Conservation (phyloP, 805 yeast species). For the Starmerella vitae region DNA sequence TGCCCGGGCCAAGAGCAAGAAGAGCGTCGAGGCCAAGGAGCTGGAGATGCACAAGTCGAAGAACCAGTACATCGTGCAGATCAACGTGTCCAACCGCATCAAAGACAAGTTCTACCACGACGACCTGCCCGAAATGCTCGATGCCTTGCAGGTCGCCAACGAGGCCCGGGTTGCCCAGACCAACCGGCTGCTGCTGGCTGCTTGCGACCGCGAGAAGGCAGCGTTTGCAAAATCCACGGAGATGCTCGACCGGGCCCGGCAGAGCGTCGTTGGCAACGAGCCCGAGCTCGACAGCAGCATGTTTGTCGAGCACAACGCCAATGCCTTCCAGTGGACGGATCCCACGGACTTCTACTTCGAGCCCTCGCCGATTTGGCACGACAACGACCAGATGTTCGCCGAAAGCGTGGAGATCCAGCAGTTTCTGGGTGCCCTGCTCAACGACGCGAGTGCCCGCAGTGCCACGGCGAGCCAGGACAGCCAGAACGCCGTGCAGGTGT, state of each 20-base stretch:
- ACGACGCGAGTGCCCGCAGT: constrained; percentile 30
- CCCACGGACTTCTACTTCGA: constrained; percentile 74
- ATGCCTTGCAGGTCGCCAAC: constrained; percentile 67
- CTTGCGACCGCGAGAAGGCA: constrained; percentile 47
- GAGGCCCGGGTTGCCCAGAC: constrained; percentile 61
- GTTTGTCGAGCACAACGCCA: constrained; percentile 77
- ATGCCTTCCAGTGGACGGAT: constrained; percentile 51
- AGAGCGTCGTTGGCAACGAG: constrained; percentile 51
- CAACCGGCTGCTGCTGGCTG: constrained; percentile 52
- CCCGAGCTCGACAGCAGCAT: constrained; percentile 71
- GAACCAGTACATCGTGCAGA: constrained; percentile 65
- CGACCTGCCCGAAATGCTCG: constrained; percentile 82
- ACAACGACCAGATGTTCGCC: constrained; percentile 60
- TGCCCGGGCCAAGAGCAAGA: constrained; percentile 62
- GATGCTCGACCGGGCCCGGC: constrained; percentile 39
- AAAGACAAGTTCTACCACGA: constrained; percentile 89
- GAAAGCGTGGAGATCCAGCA: constrained; percentile 30
- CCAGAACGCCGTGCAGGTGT: constrained; percentile 23
- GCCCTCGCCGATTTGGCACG: constrained; percentile 94
- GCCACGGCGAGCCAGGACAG: constrained; percentile 16
- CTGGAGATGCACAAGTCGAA: constrained; percentile 78
- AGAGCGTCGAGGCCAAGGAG: constrained; percentile 49
- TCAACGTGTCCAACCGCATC: constrained; percentile 74
- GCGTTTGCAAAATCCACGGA: constrained; percentile 33
- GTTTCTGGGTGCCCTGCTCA: constrained; percentile 27